Base-by-base conservation (phyloP, 768 basidiomycete species). In the Trametes meyenii region DNA sequence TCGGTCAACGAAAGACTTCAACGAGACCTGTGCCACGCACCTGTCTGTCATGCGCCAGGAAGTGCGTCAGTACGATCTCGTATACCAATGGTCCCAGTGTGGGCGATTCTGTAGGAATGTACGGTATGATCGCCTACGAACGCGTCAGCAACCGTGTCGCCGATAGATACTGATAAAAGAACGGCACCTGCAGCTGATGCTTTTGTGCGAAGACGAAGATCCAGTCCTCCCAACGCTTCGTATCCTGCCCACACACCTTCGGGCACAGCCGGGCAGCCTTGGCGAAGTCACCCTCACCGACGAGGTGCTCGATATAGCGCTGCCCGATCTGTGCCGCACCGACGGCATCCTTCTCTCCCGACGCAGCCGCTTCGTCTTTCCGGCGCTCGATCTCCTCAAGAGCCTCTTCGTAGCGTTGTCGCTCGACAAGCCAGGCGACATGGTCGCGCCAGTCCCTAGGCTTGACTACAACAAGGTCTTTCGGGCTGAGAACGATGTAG, bases 171-270 rank as follows among this genome's bases (percentile, higher is more conserved):
- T 48, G 36, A 29, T 21, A 49, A 16, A 46, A 13, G 23, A 2
- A 21, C 73, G 83, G 23, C 61, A 92, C 94, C 74, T 90, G 86
- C 16, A 98, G 76, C 59, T 94, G 87, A 24, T 84, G 81, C 67
- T 88, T 84, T 72, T 94, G 86, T 1, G 90, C 90, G 71, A 96
- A 98, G 14, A 84, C 77, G 68, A 97, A 96, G 69, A 98, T 91
- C 92, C 92, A 97, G 67, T 90, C 85, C 70, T 98, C 96, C 97
- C 97, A 99, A n/a, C 84, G 81, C 68, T 86, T 88, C 12, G 81
- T 74, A 67, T 96, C 85, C 45, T 85, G 85, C 3, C 84, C 88
- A 65, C 96, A 90, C 7, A 98, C 93, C 71, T 91, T 94, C 0
- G 93, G 88, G 66, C 87, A 88, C 24, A 97, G 75, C 10, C 80